These are phyloP conservation scores for Orobanche coerulescens DNA, from an alignment of 257 asterid species.

Conservation along the genomic window DNA sequence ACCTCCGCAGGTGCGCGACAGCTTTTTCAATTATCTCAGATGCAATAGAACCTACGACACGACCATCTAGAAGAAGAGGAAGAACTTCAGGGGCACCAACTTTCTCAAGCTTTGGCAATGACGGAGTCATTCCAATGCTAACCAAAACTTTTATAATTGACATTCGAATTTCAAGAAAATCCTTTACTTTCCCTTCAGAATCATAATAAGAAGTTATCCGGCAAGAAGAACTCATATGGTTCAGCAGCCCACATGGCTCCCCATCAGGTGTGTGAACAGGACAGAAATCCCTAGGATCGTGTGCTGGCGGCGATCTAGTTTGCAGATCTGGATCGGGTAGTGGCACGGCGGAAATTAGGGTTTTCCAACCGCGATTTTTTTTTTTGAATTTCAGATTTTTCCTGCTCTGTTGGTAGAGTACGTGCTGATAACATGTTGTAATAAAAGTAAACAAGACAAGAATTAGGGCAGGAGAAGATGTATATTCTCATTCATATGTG, in stretches of 20 bases:
- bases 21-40: constrained; percentile 56
- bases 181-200: constrained; percentile 60
- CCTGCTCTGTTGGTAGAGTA: no score
- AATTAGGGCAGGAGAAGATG: no score
- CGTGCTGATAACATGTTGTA: no score
- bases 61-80: constrained; percentile 85
- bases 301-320: no score
- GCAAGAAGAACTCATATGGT: constrained; percentile 87
- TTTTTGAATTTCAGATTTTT: no score
- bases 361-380: no score
- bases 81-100: constrained; percentile 91
- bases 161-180: constrained; percentile 55
- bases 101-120: constrained; percentile 62
- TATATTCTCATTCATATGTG: no score
- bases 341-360: no score
- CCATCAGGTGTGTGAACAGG: constrained; percentile 99
- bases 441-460: no score
- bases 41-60: constrained; percentile 70
- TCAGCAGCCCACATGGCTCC: constrained; percentile 95
- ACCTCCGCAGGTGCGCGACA: constrained; percentile 57
- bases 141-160: constrained; percentile 49
- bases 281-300: constrained; percentile 98
- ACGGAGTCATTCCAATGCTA: constrained; percentile 71
- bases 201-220: constrained; percentile 80
- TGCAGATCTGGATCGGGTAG: no score